Percentiles rank a stretch among this genome's conserved stretches.
phyloP scores from a whole-genome alignment of 208 protist genomes.

The Leishmania lainsoni region DNA sequence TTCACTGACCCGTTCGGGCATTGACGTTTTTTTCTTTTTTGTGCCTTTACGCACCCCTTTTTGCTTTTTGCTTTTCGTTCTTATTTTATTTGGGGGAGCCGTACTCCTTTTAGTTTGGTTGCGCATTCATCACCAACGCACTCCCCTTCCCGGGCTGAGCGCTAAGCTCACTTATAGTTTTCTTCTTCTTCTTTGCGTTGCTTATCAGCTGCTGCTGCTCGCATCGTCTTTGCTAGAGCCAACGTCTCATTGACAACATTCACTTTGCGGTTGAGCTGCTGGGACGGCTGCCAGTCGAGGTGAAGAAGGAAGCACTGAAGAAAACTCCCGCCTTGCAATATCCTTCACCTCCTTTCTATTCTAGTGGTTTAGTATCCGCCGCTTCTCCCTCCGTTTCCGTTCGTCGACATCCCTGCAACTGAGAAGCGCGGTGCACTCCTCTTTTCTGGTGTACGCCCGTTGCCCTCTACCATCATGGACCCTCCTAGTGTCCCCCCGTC shows the following conservation, averaged over 20 bases:
- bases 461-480: slow-evolving; percentile 40
- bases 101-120: neutral
- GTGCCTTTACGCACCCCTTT: neutral
- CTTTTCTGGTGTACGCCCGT: neutral
- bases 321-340: neutral
- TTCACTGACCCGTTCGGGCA: neutral
- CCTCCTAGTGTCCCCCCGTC: slow-evolving; percentile 75
- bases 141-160: neutral
- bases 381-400: neutral
- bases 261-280: neutral
- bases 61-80: too few species aligned
- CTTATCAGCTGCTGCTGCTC: neutral
- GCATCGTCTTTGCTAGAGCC: neutral
- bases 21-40: too few species aligned
- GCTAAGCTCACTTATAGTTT: neutral
- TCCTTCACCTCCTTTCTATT: neutral
- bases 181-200: too few species aligned
- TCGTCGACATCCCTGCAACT: neutral
- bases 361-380: neutral
- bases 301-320: neutral
- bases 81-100: neutral
- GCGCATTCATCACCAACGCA: neutral
- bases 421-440: neutral
- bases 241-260: neutral
- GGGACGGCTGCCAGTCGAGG: neutral